Base-by-base conservation (phyloP, 305 asterid species). In the Lippia alba region DNA sequence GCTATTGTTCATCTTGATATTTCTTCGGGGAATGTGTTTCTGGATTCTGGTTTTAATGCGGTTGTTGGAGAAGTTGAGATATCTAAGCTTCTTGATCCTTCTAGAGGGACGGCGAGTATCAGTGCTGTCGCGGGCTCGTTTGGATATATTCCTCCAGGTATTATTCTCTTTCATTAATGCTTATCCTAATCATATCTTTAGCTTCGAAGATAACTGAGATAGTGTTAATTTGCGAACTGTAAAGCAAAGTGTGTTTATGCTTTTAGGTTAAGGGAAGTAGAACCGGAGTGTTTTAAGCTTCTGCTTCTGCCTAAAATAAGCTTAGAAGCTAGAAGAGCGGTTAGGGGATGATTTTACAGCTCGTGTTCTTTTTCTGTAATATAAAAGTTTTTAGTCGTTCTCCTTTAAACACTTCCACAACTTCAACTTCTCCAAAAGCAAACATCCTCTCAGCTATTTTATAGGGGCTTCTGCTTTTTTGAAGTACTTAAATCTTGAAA, bases 141-240 rank as follows among this genome's bases (percentile, higher is more conserved):
- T 50, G 99, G 99, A 68, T 95, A 95, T 76, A 95, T 95, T 77
- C 99, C 99, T 61, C 99, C 99, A 74, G 99, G 99, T 94, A 84
- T n/a, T 76, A 77, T 51, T n/a, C 61, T 44, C 46, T 18, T 53
- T 65, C 16, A 0, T 56, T 10, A 19, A 33, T 20, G 17, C 24
- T 51, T 17, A 0, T 49, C 4, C 19, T 4, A 36, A 16, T 74
- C 64, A 36, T 66, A 36, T 2, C 20, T 33, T 34, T 66, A 14
- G 15, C 8, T 9, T n/a, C n/a, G n/a, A 44, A 44, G 49, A 10
- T 44, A 44, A 6, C 12, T 11, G 49, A 36, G 41, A 7, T 36
- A 36, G 41, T 36, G 41, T 34, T 34, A 34, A 7, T 36, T 24
- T 24, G 30, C 30, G 5, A 36, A 36, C 41, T 8, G 8, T 36